Conservation (phyloP, 2,329 filamentous ascomycete genomes). For the Rhexocercosporidium sp. region DNA sequence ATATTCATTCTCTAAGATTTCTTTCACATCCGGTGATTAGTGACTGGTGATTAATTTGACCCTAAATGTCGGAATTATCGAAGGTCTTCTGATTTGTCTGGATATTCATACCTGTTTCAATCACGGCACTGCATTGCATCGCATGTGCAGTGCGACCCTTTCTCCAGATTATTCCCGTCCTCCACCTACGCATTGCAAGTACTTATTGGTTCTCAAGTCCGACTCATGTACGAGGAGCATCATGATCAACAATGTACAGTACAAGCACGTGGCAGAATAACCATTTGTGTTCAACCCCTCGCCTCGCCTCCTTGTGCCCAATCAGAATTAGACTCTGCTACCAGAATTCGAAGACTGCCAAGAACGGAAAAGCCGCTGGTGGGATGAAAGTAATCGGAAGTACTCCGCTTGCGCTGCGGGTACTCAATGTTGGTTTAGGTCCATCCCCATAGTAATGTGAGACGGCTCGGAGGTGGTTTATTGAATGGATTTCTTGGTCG, state of each 20-base stretch:
- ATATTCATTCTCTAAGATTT: no score
- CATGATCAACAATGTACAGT: background rate
- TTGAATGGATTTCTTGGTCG: background rate
- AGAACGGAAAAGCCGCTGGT: conserved; percentile 1
- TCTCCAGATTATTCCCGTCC: background rate
- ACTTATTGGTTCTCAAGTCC: background rate
- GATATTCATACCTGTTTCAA: background rate
- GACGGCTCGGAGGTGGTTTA: background rate
- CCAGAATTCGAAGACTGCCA: background rate
- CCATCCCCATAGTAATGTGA: no score
- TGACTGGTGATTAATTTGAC: no score
- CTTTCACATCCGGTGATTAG: no score
- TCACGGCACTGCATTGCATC: background rate
- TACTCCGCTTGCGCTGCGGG: background rate
- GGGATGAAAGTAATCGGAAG: background rate
- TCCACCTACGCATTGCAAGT: background rate
- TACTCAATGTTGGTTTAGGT: background rate
- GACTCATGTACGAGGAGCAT: background rate
- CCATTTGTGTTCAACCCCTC: no score
- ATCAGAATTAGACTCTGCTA: background rate
- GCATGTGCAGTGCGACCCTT: background rate
- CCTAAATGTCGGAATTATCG: no score
- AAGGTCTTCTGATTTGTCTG: background rate
- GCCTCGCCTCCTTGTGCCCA: background rate
- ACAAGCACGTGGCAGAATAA: background rate